These are phyloP conservation scores for Pulveroboletus sp. DNA, from an alignment of 768 basidiomycete species.

Conservation along the genomic window DNA sequence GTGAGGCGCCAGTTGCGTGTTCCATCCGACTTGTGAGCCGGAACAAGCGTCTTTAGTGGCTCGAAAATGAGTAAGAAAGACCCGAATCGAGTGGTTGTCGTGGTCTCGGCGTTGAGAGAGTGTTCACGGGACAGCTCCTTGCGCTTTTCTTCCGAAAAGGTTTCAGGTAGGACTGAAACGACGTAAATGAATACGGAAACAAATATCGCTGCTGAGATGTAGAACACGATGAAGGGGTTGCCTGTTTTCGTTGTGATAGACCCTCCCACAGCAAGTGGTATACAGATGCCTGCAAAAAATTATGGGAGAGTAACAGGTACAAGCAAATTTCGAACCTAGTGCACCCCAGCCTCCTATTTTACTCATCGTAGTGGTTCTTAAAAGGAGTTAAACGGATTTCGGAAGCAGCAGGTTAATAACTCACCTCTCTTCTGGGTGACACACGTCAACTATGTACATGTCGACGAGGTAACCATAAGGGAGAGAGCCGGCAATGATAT, in stretches of 20 bases:
- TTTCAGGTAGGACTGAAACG: conserved; percentile 27
- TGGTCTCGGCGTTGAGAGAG: too few relatives aligned
- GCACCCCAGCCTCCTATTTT: conserved; percentile 27
- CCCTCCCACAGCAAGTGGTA: conserved; percentile 31
- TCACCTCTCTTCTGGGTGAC: conserved; percentile 26
- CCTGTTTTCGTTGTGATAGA: conserved; percentile 25
- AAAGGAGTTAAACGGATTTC: too few relatives aligned
- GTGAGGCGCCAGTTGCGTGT: conserved; percentile 29
- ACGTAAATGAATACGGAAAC: conserved; percentile 20
- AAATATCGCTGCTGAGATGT: conserved; percentile 14
- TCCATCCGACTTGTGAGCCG: conserved; percentile 15
- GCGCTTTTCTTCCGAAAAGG: conserved; percentile 26
- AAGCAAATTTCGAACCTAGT: conserved; percentile 18
- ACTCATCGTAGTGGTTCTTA: conserved; percentile 28
- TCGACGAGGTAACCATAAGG: conserved; percentile 20
- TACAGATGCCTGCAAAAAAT: conserved; percentile 15
- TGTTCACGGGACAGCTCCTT: too few relatives aligned
- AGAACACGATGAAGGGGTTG: conserved; percentile 22
- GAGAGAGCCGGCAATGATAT: conserved; percentile 6
- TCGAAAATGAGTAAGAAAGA: conserved; percentile 17
- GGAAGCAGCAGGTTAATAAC: background rate
- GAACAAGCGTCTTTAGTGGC: conserved; percentile 24
- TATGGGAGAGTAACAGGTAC: too few relatives aligned
- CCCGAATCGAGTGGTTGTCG: background rate
- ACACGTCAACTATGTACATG: conserved; percentile 28